These are phyloP conservation scores for Quercus rubra DNA, from an alignment of 306 rosid genomes.

Conservation along the genomic window DNA sequence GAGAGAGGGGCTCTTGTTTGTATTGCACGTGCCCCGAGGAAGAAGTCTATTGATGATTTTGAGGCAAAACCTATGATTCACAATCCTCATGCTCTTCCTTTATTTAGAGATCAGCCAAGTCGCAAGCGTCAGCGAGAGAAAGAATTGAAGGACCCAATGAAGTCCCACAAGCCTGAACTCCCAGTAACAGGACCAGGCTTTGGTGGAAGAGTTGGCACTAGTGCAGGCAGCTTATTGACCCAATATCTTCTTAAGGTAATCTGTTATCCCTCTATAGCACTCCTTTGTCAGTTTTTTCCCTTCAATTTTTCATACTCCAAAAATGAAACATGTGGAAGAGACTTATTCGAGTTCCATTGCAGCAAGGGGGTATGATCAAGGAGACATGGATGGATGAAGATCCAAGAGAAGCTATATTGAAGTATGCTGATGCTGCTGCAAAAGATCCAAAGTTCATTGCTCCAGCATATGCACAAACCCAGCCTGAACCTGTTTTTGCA, in stretches of 20 bases:
- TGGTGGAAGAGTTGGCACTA: slow-evolving; percentile 90
- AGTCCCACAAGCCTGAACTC: slow-evolving; percentile 95
- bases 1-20: slow-evolving; percentile 98
- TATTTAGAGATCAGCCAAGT: slow-evolving; percentile 93
- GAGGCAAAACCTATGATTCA: slow-evolving; percentile 86
- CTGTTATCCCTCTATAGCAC: neutral
- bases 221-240: slow-evolving; percentile 92
- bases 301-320: neutral
- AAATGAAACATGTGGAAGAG: slow-evolving; percentile 11
- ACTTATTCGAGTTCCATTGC: slow-evolving; percentile 35
- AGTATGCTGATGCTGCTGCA: slow-evolving; percentile 85
- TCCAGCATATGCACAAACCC: slow-evolving; percentile 95
- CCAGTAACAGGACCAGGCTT: slow-evolving; percentile 96
- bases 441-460: slow-evolving; percentile 90
- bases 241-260: slow-evolving; percentile 89
- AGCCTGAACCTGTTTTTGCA: slow-evolving; percentile 81
- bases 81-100: slow-evolving; percentile 91
- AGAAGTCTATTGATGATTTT: slow-evolving; percentile 82
- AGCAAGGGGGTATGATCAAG: slow-evolving; percentile 97
- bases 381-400: slow-evolving; percentile 99
- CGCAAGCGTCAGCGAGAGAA: slow-evolving; percentile 89
- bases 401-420: slow-evolving; percentile 95
- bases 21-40: slow-evolving; percentile 94
- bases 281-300: neutral
- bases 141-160: slow-evolving; percentile 78